Evolutionary conservation across 495 filamentous ascomycete species (phyloP).

Genomic region (Penicillium samsonianum): DNA sequence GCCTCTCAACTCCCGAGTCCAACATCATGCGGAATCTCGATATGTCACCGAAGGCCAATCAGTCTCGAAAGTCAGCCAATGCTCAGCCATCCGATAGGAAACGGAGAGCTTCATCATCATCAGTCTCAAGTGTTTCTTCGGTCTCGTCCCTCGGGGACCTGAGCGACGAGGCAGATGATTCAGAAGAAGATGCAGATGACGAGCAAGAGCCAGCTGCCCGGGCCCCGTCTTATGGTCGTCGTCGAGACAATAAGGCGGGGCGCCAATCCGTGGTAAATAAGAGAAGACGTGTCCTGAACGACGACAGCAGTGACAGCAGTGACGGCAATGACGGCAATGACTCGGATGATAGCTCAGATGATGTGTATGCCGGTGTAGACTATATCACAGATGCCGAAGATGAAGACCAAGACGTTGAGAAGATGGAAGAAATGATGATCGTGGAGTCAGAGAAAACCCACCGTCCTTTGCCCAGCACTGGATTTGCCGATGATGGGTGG

Average conservation of each 20-base stretch:
- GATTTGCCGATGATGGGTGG: conserved; percentile 55
- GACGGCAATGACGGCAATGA: conserved; percentile 35
- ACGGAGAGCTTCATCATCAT: conserved; percentile 42
- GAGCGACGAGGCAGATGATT: conserved; percentile 44
- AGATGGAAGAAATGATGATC: conserved; percentile 72
- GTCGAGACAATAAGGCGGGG: conserved; percentile 49
- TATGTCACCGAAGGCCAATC: conserved; percentile 26
- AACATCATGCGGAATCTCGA: conserved; percentile 23
- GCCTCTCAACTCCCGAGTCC: conserved; percentile 28
- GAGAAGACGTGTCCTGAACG: conserved; percentile 57
- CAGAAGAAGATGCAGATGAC: conserved; percentile 52
- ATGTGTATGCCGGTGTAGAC: conserved; percentile 73
- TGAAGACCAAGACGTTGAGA: conserved; percentile 70
- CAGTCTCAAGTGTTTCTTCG: conserved; percentile 47
- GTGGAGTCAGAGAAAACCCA: conserved; percentile 57
- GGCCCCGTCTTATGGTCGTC: conserved; percentile 54
- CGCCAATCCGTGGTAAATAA: conserved; percentile 40
- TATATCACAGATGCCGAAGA: conserved; percentile 77
- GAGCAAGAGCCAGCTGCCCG: conserved; percentile 53
- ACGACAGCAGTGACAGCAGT: conserved; percentile 63
- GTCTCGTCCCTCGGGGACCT: conserved; percentile 43
- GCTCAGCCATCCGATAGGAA: conserved; percentile 36
- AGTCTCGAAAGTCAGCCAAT: conserved; percentile 33
- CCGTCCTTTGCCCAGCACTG: conserved; percentile 28
- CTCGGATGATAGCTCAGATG: conserved; percentile 54